These are phyloP conservation scores for Fusarium scirpi DNA, from an alignment of 2,329 filamentous ascomycete genomes.

Conservation along the genomic window DNA sequence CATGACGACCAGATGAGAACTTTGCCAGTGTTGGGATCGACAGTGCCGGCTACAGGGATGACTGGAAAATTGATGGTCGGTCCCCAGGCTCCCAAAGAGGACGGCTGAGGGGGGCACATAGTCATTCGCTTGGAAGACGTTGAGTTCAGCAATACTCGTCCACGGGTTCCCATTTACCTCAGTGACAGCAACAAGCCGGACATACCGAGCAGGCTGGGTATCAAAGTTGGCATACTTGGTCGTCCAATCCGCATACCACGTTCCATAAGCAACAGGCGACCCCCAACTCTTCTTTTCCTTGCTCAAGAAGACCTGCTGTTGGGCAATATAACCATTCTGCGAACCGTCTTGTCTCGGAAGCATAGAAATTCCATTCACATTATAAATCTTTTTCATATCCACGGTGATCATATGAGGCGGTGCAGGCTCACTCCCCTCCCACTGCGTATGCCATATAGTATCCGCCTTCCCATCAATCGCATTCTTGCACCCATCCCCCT, in stretches of 20 bases:
- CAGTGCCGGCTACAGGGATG: conserved; percentile 31
- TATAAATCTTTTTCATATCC: conserved; percentile 25
- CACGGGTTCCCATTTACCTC: conserved; percentile 15
- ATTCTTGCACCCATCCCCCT: conserved; percentile 17
- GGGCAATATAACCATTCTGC: conserved; percentile 14
- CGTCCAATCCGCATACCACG: conserved; percentile 25
- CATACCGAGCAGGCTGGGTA: conserved; percentile 15
- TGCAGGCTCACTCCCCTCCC: conserved; percentile 7
- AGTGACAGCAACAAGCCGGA: conserved; percentile 14
- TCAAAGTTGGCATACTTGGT: conserved; percentile 36
- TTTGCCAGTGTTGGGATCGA: conserved; percentile 13
- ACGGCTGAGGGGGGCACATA: not conserved
- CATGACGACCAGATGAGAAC: conserved; percentile 34
- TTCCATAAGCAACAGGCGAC: conserved; percentile 25
- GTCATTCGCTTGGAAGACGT: conserved; percentile 21
- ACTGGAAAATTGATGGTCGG: conserved; percentile 33
- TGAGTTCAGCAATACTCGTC: conserved; percentile 31
- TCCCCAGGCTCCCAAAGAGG: conserved; percentile 12
- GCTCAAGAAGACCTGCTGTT: conserved; percentile 21
- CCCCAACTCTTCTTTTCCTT: conserved; percentile 25
- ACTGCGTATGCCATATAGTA: conserved; percentile 28
- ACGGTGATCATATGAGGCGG: conserved; percentile 32
- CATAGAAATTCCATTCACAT: conserved; percentile 30
- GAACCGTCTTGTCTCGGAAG: conserved; percentile 29
- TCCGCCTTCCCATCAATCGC: conserved; percentile 14